These are phyloP conservation scores for Aureobasidium leucospermi DNA, from an alignment of 2,329 filamentous ascomycete genomes.

Conservation along the genomic window DNA sequence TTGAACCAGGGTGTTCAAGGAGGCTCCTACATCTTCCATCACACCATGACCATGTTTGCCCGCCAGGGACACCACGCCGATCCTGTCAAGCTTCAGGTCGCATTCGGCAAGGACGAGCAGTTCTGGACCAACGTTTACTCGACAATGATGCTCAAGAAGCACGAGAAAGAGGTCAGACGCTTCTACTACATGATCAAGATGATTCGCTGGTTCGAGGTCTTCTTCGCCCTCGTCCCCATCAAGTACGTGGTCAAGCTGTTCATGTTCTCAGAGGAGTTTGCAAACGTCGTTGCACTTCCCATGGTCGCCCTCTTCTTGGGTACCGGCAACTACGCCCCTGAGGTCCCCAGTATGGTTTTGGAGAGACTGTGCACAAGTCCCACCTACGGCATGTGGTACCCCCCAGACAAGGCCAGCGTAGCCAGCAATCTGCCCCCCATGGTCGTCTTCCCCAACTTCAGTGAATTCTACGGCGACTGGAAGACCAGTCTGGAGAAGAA, in stretches of 20 bases:
- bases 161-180: slow-evolving; percentile 48
- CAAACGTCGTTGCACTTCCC: slow-evolving; percentile 62
- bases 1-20: slow-evolving; percentile 59
- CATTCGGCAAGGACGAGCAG: slow-evolving; percentile 55
- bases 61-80: slow-evolving; percentile 50
- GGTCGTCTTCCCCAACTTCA: slow-evolving; percentile 58
- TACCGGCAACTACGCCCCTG: slow-evolving; percentile 66
- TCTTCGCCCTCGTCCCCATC: slow-evolving; percentile 55
- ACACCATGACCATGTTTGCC: slow-evolving; percentile 59
- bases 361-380: slow-evolving; percentile 44
- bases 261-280: slow-evolving; percentile 62
- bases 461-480: slow-evolving; percentile 56
- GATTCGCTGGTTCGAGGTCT: slow-evolving; percentile 52
- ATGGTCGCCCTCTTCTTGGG: slow-evolving; percentile 67
- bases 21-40: slow-evolving; percentile 59
- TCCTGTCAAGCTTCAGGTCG: slow-evolving; percentile 54
- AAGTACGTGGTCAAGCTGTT: slow-evolving; percentile 60
- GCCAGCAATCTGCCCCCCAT: slow-evolving; percentile 47
- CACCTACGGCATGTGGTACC: slow-evolving; percentile 54
- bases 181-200: slow-evolving; percentile 50
- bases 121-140: slow-evolving; percentile 64
- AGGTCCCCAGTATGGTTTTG: slow-evolving; percentile 62
- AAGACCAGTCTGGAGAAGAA: slow-evolving; percentile 45
- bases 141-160: slow-evolving; percentile 49
- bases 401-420: slow-evolving; percentile 40